Percentiles rank a stretch among this genome's conserved stretches.
Conservation (phyloP, 208 protist species). For the Blastocrithidia nonstop region DNA sequence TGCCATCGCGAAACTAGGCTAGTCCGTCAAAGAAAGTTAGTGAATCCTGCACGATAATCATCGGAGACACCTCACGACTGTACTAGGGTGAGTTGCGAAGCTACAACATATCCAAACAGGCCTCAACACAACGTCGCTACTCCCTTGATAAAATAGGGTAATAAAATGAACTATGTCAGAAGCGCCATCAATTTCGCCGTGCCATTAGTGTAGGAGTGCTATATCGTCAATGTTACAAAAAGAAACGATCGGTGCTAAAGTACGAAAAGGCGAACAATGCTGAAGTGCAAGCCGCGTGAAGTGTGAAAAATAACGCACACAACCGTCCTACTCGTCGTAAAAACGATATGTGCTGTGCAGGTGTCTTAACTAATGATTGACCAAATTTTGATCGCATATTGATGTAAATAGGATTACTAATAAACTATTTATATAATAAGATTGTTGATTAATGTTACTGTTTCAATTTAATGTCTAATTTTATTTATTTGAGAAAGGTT, state of each 20-base stretch:
- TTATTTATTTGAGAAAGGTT: too few species aligned
- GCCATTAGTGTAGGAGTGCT: slow-evolving; percentile 21
- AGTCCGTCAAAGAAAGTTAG: slow-evolving; percentile 28
- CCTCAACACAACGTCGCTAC: slow-evolving; percentile 39
- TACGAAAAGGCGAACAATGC: slow-evolving; percentile 18
- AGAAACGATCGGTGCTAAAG: slow-evolving; percentile 18
- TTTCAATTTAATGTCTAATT: too few species aligned
- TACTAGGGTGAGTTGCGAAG: slow-evolving; percentile 11
- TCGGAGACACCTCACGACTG: slow-evolving; percentile 14
- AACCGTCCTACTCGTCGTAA: slow-evolving; percentile 5
- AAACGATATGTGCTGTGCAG: too few species aligned
- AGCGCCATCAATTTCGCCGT: slow-evolving; percentile 23
- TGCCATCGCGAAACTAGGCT: slow-evolving; percentile 26
- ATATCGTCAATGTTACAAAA: slow-evolving; percentile 43
- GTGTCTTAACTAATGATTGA: too few species aligned
- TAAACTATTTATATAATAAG: too few species aligned
- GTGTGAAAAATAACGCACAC: slow-evolving; percentile 14
- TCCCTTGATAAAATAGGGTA: slow-evolving; percentile 12
- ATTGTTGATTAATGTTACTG: too few species aligned
- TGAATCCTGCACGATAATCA: slow-evolving; percentile 34
- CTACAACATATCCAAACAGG: slow-evolving; percentile 21
- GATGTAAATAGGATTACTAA: too few species aligned
- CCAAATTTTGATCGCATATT: too few species aligned
- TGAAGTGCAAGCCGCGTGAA: slow-evolving; percentile 10
- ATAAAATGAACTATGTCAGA: slow-evolving; percentile 17